Conservation (phyloP, 2,329 filamentous ascomycete genomes). For the Claviceps digitariae region DNA sequence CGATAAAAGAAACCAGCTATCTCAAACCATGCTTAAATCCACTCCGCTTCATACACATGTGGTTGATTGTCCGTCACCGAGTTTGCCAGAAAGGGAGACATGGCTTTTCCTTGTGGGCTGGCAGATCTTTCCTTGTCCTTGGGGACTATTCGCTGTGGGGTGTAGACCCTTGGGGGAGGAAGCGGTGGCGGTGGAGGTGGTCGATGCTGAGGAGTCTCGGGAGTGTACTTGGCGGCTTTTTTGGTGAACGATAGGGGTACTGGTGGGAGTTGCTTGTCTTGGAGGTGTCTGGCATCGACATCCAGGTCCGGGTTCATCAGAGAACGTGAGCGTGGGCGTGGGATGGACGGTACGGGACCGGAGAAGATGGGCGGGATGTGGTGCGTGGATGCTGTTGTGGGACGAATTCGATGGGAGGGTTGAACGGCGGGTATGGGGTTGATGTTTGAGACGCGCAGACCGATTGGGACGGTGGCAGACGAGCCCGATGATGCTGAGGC, state of each 20-base stretch:
- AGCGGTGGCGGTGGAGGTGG: constrained; percentile 34
- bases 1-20: no score
- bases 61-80: neutral
- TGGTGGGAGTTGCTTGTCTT: constrained; percentile 18
- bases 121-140: neutral
- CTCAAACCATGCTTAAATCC: neutral
- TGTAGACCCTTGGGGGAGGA: constrained; percentile 40
- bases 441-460: constrained; percentile 50
- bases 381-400: neutral
- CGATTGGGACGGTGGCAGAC: constrained; percentile 58
- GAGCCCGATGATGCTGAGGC: constrained; percentile 51
- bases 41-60: neutral
- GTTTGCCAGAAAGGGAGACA: neutral
- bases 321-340: neutral
- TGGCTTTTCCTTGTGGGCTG: neutral
- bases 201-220: constrained; percentile 9
- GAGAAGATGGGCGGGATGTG: neutral
- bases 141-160: constrained; percentile 16
- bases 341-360: neutral
- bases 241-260: constrained; percentile 14
- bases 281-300: neutral
- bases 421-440: constrained; percentile 29
- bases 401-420: constrained; percentile 6
- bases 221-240: constrained; percentile 4
- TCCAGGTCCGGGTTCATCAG: neutral